Evolutionary conservation across 768 basidiomycete species (phyloP), one percentile per base, ranked within the genome.

Genomic region (Tremella yokohamensis): DNA sequence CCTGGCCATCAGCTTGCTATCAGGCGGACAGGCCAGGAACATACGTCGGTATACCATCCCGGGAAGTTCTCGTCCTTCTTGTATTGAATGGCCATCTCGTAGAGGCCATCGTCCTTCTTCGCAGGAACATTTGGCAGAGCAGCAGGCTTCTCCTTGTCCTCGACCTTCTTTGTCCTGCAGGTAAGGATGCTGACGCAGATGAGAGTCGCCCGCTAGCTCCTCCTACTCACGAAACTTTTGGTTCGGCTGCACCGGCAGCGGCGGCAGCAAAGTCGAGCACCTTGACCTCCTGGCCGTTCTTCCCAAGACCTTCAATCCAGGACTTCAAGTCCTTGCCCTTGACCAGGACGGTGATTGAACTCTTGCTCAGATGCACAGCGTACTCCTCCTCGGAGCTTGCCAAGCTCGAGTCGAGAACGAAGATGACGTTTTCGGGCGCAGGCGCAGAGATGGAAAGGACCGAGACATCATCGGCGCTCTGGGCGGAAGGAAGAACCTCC

Each of bases 31-130:
- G 9, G 13, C 2, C 7, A 24, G 8, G 7, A 56, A 45, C 79
- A 83, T 62, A 92, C 91, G 71, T 84, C 90, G 58, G 89, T 90
- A 76, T 97, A 94, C 91, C 92, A 97, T 15, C 84, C 82, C 8
- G 92, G 79, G 78, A 98, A 97, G 74, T 97, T 93, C 42, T 87
- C 88, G 74, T 96, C 91, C 77, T 97, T 97, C 82, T 90, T 89
- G 68, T 92, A 88, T 52, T 90, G 88, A 72, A 97, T 89, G 37
- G 93, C 92, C 67, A 93, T 87, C 79, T 93, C 88, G 20, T 91
- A 84, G 0, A 89, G 86, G 48, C 88, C 90, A 60, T 94, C 88
- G 59, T 87, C 78, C 85, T 89, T 34, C 85, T 65, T 61, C 24
- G 56, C 60, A 8, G 24, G 54, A 3, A 22, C 8, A 38, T 25